Base-by-base conservation (phyloP, 331 rosid species). In the Erythrophleum ivorense region DNA sequence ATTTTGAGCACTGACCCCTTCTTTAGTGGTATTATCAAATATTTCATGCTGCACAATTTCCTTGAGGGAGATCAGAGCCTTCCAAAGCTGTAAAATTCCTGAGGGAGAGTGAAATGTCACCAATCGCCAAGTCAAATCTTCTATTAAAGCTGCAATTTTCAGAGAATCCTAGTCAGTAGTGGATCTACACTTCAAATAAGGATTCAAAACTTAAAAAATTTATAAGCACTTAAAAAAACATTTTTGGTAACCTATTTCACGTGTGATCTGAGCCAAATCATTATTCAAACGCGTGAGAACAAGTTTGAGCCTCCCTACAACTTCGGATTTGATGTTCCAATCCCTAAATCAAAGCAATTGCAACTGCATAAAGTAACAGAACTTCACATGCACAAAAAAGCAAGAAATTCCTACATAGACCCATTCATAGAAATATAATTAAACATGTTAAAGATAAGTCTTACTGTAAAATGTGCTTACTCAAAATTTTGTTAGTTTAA, bases 251-350 rank as follows among this genome's bases (percentile, higher is more conserved):
- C 57, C 57, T 52, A 14, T 5, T 15, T 52, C 7, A 4, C 7
- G 19, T 15, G 29, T 15, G 3, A 40, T 57, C n/a, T 75, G 3
- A 1, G 19, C 16, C 54, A 33, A 4, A 11, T 38, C 55, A 0
- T 14, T 18, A 0, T 19, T 21, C 33, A 75, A 58, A 6, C 33
- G 38, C 31, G 53, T 10, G 55, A 50, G 18, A 55, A 43, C 45
- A 9, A 43, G 66, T 13, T 14, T 43, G 58, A 76, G 58, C 80
- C 34, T 76, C 48, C 18, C n/a, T 45, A 76, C 59, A n/a, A 76
- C 46, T 59, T 76, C 80, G 6, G 71, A 60, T 76, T 45, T 76
- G 31, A 76, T 15, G 59, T 16, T 24, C 80, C 59, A 60, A 2
- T 60, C 80, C 71, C 71, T 76, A 21, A 29, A 60, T 43, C 60